phyloP scores from a whole-genome alignment of 2,329 filamentous ascomycete species.

The Diplocarpon rosae region DNA sequence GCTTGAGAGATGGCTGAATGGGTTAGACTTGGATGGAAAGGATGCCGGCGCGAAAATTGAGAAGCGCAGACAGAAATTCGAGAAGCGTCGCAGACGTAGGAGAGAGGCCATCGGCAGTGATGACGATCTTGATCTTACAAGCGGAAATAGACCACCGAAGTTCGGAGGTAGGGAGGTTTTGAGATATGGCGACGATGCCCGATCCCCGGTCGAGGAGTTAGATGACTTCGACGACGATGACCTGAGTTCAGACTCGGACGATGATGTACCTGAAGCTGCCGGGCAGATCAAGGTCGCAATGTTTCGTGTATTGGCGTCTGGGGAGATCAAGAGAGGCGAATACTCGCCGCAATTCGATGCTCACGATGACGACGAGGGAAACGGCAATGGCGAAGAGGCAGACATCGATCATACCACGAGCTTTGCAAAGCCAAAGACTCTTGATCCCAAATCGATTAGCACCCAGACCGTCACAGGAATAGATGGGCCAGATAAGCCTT shows the following conservation, averaged over 20 bases:
- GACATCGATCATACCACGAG: slow-evolving; percentile 95
- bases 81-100: slow-evolving; percentile 55
- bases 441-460: slow-evolving; percentile 95
- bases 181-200: slow-evolving; percentile 68
- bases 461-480: slow-evolving; percentile 99
- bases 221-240: slow-evolving; percentile 57
- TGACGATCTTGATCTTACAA: slow-evolving; percentile 33
- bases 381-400: slow-evolving; percentile 49
- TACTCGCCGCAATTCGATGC: slow-evolving; percentile 97
- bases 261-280: slow-evolving; percentile 85
- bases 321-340: slow-evolving; percentile 95
- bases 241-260: slow-evolving; percentile 60
- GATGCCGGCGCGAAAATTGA: slow-evolving; percentile 85
- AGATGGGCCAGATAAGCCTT: slow-evolving; percentile 90
- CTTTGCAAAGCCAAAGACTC: slow-evolving; percentile 90
- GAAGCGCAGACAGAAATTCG: slow-evolving; percentile 72
- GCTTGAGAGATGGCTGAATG: slow-evolving; percentile 91
- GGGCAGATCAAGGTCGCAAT: slow-evolving; percentile 98
- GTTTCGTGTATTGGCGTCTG: slow-evolving; percentile 88
- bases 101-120: slow-evolving; percentile 38
- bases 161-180: slow-evolving; percentile 43
- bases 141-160: slow-evolving; percentile 18
- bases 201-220: slow-evolving; percentile 61
- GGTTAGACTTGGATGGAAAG: slow-evolving; percentile 85
- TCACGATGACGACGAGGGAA: slow-evolving; percentile 78